Evolutionary conservation across 169 alveolate genomes (phyloP).

Genomic region (Plasmodium adleri): DNA sequence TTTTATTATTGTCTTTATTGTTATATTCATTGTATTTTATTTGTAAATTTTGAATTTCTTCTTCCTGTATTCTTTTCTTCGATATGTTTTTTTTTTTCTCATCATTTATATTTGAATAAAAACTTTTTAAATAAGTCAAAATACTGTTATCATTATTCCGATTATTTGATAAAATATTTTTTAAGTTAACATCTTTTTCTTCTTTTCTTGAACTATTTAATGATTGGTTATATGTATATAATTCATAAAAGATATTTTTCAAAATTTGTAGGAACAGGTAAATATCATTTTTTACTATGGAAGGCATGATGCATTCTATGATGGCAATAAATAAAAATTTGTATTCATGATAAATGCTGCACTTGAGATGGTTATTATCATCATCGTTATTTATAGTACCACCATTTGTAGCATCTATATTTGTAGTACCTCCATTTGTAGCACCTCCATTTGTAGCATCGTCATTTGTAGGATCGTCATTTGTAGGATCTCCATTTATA

Average conservation of each 20-base stretch:
- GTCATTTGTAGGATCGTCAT: too few relatives aligned
- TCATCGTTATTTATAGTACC: not conserved
- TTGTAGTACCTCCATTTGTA: too few relatives aligned
- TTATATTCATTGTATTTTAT: not conserved
- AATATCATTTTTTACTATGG: slow-evolving; percentile 66
- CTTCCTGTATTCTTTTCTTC: not conserved
- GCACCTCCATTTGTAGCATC: too few relatives aligned
- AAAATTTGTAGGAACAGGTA: slow-evolving; percentile 54
- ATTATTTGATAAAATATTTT: slow-evolving; percentile 36
- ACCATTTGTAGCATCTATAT: too few relatives aligned
- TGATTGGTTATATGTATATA: slow-evolving; percentile 70
- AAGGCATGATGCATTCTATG: slow-evolving; percentile 74
- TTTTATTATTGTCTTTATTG: not conserved
- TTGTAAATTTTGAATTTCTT: not conserved
- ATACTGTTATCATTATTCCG: slow-evolving; percentile 61
- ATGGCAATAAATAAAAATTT: slow-evolving; percentile 71
- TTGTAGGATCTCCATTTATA: too few relatives aligned
- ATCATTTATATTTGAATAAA: slow-evolving; percentile 60
- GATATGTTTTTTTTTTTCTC: not conserved
- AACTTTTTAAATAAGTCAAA: slow-evolving; percentile 37
- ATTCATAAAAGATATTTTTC: slow-evolving; percentile 63
- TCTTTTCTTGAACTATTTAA: slow-evolving; percentile 4
- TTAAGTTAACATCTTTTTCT: slow-evolving; percentile 19
- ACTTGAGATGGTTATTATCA: not conserved
- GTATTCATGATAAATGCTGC: slow-evolving; percentile 64